phyloP scores from a whole-genome alignment of 2,329 filamentous ascomycete genomes.

The Simplicillium aogashimaense region DNA sequence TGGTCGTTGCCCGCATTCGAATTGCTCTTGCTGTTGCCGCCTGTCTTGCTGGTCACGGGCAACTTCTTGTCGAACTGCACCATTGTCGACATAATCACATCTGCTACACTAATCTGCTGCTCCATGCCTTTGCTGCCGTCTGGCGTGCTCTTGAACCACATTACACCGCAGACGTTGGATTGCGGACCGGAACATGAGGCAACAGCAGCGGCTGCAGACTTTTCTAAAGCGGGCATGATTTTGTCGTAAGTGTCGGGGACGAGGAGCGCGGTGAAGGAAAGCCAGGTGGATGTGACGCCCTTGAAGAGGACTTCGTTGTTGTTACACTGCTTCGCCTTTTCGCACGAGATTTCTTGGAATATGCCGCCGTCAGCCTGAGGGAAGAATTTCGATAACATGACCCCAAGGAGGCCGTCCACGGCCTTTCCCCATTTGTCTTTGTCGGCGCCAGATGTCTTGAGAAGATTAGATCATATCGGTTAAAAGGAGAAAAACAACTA shows the following conservation, averaged over 20 bases:
- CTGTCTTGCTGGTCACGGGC: conserved; percentile 34
- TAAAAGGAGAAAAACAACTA: background rate
- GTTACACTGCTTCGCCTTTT: conserved; percentile 42
- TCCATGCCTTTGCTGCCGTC: conserved; percentile 48
- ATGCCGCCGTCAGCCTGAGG: conserved; percentile 29
- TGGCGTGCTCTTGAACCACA: conserved; percentile 39
- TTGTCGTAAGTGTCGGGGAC: conserved; percentile 39
- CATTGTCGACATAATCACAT: conserved; percentile 40
- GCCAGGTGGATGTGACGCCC: conserved; percentile 48
- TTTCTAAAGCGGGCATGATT: conserved; percentile 40
- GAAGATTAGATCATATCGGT: too few relatives aligned
- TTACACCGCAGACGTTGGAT: conserved; percentile 41
- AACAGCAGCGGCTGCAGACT: conserved; percentile 42
- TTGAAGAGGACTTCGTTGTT: conserved; percentile 56
- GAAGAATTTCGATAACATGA: conserved; percentile 37
- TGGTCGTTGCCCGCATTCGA: conserved; percentile 28
- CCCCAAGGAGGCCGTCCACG: conserved; percentile 31
- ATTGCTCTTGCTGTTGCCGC: conserved; percentile 39
- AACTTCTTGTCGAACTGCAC: conserved; percentile 33
- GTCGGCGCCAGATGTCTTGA: conserved; percentile 23
- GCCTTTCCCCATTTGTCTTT: conserved; percentile 38
- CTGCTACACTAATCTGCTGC: conserved; percentile 45
- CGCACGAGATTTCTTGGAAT: conserved; percentile 52
- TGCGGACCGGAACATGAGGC: conserved; percentile 40
- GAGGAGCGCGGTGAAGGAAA: conserved; percentile 40